phyloP scores from a whole-genome alignment of 495 filamentous ascomycete genomes.

The Chlorociboria aeruginascens region DNA sequence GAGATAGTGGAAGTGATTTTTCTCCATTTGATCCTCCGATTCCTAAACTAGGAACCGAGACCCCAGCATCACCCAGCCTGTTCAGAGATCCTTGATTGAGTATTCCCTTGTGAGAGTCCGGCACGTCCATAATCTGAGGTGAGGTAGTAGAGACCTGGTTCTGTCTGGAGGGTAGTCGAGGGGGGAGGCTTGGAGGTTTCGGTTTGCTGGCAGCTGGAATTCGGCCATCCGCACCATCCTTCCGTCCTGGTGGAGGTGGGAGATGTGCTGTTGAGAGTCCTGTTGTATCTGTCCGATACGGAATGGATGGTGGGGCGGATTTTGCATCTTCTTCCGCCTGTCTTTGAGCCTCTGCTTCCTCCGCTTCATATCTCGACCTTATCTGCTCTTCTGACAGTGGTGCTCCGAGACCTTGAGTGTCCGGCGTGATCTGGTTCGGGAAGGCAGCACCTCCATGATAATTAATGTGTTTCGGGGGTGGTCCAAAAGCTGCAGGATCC shows the following conservation, averaged over 20 bases:
- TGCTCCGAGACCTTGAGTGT: slow-evolving; percentile 35
- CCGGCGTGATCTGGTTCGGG: slow-evolving; percentile 35
- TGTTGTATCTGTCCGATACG: slow-evolving; percentile 59
- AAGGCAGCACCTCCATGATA: slow-evolving; percentile 39
- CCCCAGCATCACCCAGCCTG: slow-evolving; percentile 62
- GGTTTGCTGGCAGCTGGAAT: slow-evolving; percentile 10
- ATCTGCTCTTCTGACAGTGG: slow-evolving; percentile 33
- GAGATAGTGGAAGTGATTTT: slow-evolving; percentile 4
- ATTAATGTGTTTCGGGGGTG: slow-evolving; percentile 64
- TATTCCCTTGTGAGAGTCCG: slow-evolving; percentile 25
- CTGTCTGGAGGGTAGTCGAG: slow-evolving; percentile 62
- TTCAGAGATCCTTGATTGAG: slow-evolving; percentile 58
- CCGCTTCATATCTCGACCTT: slow-evolving; percentile 27
- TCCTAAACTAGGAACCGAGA: slow-evolving; percentile 71
- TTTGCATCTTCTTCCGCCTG: slow-evolving; percentile 30
- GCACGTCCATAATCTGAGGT: slow-evolving; percentile 24
- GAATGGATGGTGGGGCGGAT: slow-evolving; percentile 43
- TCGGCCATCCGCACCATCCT: slow-evolving; percentile 32
- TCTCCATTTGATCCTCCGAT: slow-evolving; percentile 38
- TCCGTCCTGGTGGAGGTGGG: slow-evolving; percentile 57
- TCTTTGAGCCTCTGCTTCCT: slow-evolving; percentile 25
- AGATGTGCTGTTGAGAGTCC: slow-evolving; percentile 55
- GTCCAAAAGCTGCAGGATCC: slow-evolving; percentile 75
- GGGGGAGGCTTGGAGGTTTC: slow-evolving; percentile 48
- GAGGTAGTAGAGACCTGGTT: slow-evolving; percentile 33